A percentile compares a stretch with the other conserved stretches of the same genome.
phyloP scores from a whole-genome alignment of 2,329 filamentous ascomycete genomes.

The Amphichorda felina region DNA sequence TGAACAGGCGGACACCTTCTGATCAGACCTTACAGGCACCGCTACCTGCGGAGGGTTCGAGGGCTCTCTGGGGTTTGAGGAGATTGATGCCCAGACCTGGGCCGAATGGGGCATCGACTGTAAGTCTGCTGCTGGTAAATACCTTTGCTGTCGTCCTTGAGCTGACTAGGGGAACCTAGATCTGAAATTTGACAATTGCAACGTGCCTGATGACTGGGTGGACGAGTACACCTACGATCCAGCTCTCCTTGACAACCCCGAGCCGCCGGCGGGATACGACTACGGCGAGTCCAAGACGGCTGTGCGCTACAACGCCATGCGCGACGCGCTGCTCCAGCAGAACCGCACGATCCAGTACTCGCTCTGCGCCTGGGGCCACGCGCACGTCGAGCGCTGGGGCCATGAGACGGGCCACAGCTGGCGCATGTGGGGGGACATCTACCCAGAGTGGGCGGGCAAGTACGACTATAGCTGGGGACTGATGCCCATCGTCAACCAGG shows the following conservation, averaged over 20 bases:
- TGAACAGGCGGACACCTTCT: too few species aligned
- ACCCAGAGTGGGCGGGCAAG: slow-evolving; percentile 6
- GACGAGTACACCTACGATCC: slow-evolving; percentile 18
- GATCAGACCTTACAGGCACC: too few species aligned
- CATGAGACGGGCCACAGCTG: slow-evolving; percentile 32
- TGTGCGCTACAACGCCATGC: slow-evolving; percentile 35
- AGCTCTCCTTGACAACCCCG: slow-evolving; percentile 12
- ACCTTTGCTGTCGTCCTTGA: too few species aligned
- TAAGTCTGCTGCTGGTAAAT: too few species aligned
- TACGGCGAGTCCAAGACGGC: slow-evolving; percentile 16
- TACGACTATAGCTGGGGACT: slow-evolving; percentile 13
- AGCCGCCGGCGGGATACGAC: slow-evolving; percentile 10
- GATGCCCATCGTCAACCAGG: slow-evolving; percentile 30
- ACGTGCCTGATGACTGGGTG: slow-evolving; percentile 22
- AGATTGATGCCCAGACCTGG: too few species aligned
- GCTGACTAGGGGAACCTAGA: too few species aligned
- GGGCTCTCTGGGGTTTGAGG: too few species aligned
- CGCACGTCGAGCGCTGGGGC: slow-evolving; percentile 36
- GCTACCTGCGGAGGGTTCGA: too few species aligned
- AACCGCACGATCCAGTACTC: slow-evolving; percentile 35
- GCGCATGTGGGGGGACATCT: slow-evolving; percentile 31
- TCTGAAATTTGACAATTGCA: slow-evolving; percentile 34
- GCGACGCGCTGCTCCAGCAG: slow-evolving; percentile 33
- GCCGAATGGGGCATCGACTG: too few species aligned
- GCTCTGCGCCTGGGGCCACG: slow-evolving; percentile 41